phyloP scores from a whole-genome alignment of 139 green algal species.

The Coelastrella sp. region DNA sequence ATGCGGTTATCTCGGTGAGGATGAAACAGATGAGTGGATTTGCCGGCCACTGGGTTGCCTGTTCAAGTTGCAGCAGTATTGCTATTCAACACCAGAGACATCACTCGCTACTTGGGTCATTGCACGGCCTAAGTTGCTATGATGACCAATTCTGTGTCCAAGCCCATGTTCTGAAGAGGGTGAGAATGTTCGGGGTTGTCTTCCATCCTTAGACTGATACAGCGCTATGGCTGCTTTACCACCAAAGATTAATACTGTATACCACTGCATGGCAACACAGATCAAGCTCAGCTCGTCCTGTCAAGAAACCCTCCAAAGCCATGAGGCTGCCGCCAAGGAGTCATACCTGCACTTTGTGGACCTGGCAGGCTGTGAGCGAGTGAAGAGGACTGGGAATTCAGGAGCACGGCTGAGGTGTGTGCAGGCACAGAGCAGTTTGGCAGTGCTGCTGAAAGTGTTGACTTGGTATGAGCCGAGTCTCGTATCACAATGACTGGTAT shows the following conservation, averaged over 20 bases:
- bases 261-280: neutral
- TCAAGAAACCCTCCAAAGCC: neutral
- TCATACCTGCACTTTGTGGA: constrained; percentile 86
- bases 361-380: constrained; percentile 82
- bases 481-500: neutral
- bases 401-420: constrained; percentile 75
- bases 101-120: too few species aligned
- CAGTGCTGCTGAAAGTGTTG: too few species aligned
- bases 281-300: neutral
- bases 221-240: too few species aligned
- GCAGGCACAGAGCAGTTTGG: neutral
- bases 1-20: constrained; percentile 82
- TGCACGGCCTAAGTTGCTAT: neutral
- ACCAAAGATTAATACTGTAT: neutral
- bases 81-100: too few species aligned
- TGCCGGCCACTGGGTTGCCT: neutral
- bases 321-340: neutral
- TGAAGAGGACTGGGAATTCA: constrained; percentile 73
- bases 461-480: neutral
- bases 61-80: neutral
- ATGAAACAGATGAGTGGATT: neutral
- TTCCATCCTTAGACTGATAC: too few species aligned
- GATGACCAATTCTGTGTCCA: too few species aligned
- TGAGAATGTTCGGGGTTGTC: too few species aligned
- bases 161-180: too few species aligned